Evolutionary conservation across 1,139 yeast genomes (phyloP), one percentile per base, ranked within the genome.

Genomic region (Scheffersomyces cryptocercus): DNA sequence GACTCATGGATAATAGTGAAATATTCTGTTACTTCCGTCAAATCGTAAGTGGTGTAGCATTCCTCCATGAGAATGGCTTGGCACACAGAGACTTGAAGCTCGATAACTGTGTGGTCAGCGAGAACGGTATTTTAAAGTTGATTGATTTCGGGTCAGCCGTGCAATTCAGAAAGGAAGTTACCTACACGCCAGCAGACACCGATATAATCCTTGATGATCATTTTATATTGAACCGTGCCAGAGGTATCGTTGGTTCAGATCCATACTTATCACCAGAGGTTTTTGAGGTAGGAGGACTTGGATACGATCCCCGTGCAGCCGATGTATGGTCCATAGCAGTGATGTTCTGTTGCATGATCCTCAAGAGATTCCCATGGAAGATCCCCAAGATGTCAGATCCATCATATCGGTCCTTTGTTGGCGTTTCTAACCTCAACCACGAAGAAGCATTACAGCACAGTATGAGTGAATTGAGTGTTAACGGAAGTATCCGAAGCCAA

Each of bases 221-320:
- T 7, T 61, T 59, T 46, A 60, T 62, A 42, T 57, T 73, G 35
- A 53, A 67, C 2, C 48, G 59, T 38, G 84, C 88, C 1, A 66
- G 75, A 31, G 95, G 95, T n/a, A 76, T 86, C 8, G 88, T 85
- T 24, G 95, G 95, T 3, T 82, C 88, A 9, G 95, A 86, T 63
- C 95, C 95, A 4, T 86, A 86, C 58, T 65, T 86, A 52, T 86
- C 93, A 0, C 95, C 93, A 0, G 95, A 86, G 62, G 85, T 86
- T 24, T 70, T 85, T 67, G 61, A 73, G 46, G 67, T 67, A 3
- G 47, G 65, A 49, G 59, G 65, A 59, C 44, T 62, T 51, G 69
- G 78, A 3, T 86, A 85, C 58, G 91, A 85, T 59, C 87, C 93
- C 20, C 69, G 89, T 41, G 78, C 81, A 12, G 87, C 80, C 2